phyloP scores from a whole-genome alignment of 2,329 filamentous ascomycete species.

The Trichoderma sp. region DNA sequence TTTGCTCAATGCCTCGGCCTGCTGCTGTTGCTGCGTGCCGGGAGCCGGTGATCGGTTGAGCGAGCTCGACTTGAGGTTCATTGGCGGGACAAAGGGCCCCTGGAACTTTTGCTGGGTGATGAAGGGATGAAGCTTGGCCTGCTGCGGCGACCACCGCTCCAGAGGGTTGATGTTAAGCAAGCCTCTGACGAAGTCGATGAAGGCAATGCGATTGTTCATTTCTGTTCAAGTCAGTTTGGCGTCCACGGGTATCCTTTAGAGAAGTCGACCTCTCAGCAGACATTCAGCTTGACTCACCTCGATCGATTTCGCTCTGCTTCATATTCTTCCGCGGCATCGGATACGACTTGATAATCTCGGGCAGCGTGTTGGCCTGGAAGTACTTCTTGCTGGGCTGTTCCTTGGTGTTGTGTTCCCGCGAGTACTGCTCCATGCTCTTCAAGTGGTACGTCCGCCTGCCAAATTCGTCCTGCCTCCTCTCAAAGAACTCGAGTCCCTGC shows the following conservation, averaged over 20 bases:
- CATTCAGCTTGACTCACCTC: too few relatives aligned
- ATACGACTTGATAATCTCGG: constrained; percentile 97
- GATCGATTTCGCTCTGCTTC: constrained; percentile 94
- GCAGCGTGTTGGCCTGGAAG: constrained; percentile 89
- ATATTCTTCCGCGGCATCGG: constrained; percentile 99
- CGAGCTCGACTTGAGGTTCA: constrained; percentile 90
- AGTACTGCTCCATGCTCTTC: constrained; percentile 98
- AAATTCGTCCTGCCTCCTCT: constrained; percentile 89
- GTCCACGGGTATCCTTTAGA: not conserved
- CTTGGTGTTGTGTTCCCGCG: constrained; percentile 91
- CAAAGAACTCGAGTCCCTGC: constrained; percentile 95
- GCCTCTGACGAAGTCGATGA: constrained; percentile 96
- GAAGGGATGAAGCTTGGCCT: constrained; percentile 95
- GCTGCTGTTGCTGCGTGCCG: constrained; percentile 92
- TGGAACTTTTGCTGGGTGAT: constrained; percentile 98
- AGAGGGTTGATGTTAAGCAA: constrained; percentile 92
- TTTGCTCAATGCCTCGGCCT: constrained; percentile 91
- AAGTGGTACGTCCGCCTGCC: constrained; percentile 87
- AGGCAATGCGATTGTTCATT: constrained; percentile 96
- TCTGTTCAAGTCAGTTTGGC: constrained; percentile 58
- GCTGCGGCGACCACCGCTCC: constrained; percentile 95
- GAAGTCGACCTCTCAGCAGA: too few relatives aligned
- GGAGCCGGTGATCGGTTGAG: constrained; percentile 86
- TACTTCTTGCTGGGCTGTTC: constrained; percentile 99
- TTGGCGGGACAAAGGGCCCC: constrained; percentile 91